Conservation (phyloP, 345 rosid genomes). For the Gossypium ekmanianum region DNA sequence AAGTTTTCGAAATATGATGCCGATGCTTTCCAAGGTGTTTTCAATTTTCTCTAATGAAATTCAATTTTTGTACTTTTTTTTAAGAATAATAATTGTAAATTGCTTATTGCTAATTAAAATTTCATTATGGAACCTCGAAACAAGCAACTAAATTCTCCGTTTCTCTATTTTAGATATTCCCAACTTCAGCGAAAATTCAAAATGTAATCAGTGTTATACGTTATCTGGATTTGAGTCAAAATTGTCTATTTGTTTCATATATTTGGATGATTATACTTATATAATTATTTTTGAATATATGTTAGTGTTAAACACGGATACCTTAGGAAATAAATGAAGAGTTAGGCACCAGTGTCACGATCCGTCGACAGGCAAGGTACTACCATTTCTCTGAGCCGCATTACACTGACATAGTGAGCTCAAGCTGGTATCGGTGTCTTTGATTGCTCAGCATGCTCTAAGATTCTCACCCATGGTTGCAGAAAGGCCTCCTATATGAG, state of each 20-base stretch:
- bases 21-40: conserved; percentile 52
- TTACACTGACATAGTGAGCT: too few relatives aligned
- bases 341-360: neutral
- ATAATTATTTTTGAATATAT: neutral
- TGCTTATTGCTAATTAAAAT: neutral
- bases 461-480: too few relatives aligned
- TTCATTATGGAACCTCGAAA: neutral
- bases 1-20: conserved; percentile 80
- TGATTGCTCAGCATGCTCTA: too few relatives aligned
- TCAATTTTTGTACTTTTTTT: neutral
- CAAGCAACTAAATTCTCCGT: neutral
- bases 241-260: neutral
- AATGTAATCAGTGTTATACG: neutral
- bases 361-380: too few relatives aligned
- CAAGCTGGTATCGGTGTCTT: too few relatives aligned
- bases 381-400: too few relatives aligned
- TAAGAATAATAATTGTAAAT: neutral
- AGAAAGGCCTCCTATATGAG: too few relatives aligned
- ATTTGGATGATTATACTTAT: neutral
- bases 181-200: neutral
- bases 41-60: neutral
- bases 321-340: neutral
- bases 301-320: neutral
- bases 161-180: neutral
- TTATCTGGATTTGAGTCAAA: neutral